Conservation (phyloP, 1,139 yeast species). For the Saccharomyces hybrid region DNA sequence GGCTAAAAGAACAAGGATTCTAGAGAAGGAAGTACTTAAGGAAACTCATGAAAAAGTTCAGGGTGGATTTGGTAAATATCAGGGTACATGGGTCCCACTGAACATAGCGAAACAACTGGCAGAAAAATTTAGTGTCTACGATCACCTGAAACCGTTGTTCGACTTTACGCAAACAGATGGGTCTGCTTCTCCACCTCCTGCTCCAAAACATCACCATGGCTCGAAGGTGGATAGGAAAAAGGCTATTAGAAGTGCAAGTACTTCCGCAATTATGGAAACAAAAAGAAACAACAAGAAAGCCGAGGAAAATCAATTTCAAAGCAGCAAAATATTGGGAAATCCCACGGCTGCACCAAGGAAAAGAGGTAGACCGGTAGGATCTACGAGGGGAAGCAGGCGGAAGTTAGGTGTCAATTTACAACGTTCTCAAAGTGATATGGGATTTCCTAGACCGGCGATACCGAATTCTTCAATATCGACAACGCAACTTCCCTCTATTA, state of each 20-base stretch:
- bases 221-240: slow-evolving; percentile 27
- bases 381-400: slow-evolving; percentile 15
- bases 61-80: slow-evolving; percentile 96
- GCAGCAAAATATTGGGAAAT: not conserved
- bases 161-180: slow-evolving; percentile 55
- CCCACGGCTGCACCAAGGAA: slow-evolving; percentile 18
- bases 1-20: slow-evolving; percentile 84
- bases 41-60: slow-evolving; percentile 89
- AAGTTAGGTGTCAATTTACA: slow-evolving; percentile 17
- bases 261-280: slow-evolving; percentile 19
- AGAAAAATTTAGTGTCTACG: slow-evolving; percentile 62
- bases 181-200: slow-evolving; percentile 66
- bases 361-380: slow-evolving; percentile 30
- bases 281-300: slow-evolving; percentile 10
- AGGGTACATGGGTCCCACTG: slow-evolving; percentile 96
- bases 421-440: slow-evolving; percentile 29
- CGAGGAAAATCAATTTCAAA: slow-evolving; percentile 2
- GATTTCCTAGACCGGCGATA: slow-evolving; percentile 22
- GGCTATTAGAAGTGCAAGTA: slow-evolving; percentile 24
- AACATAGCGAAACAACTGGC: slow-evolving; percentile 53
- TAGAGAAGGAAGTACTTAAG: slow-evolving; percentile 84
- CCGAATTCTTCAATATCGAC: slow-evolving; percentile 21
- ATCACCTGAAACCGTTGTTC: slow-evolving; percentile 59
- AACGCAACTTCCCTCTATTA: slow-evolving; percentile 20
- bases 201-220: slow-evolving; percentile 78